Evolutionary conservation across 805 yeast genomes (phyloP).

Genomic region (Cyberlindnera bimundalis): DNA sequence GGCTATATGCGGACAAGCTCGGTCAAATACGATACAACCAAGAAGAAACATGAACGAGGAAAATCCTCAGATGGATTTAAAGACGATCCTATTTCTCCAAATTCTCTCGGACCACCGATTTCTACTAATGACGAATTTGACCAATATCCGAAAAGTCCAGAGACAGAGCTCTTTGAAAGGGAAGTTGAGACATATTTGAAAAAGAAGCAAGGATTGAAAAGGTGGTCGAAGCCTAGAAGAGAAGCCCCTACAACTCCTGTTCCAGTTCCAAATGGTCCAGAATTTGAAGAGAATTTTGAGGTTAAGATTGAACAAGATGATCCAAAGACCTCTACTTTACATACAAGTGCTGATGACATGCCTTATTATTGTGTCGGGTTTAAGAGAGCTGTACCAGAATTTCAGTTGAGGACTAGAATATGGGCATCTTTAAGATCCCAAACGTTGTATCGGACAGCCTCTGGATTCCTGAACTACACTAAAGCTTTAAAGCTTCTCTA

Average conservation of each 20-base stretch:
- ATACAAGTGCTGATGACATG: conserved; percentile 41
- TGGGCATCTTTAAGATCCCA: conserved; percentile 89
- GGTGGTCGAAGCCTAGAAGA: neutral
- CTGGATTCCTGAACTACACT: conserved; percentile 79
- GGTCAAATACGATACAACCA: conserved; percentile 24
- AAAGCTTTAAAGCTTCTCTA: conserved; percentile 69
- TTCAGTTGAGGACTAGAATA: conserved; percentile 66
- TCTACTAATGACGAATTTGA: too few relatives aligned
- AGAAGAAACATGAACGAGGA: conserved; percentile 1
- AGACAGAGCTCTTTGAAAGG: neutral
- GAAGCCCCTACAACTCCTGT: conserved; percentile 10
- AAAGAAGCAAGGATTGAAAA: neutral
- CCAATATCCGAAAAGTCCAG: conserved; percentile 2
- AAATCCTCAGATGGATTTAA: too few relatives aligned
- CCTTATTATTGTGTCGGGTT: conserved; percentile 75
- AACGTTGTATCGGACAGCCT: conserved; percentile 76
- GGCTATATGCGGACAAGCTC: conserved; percentile 28
- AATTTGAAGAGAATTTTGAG: conserved; percentile 15
- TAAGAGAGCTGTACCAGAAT: conserved; percentile 60
- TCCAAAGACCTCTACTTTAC: neutral
- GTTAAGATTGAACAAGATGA: neutral
- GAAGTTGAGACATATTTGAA: neutral
- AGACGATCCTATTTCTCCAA: too few relatives aligned
- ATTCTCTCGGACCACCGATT: too few relatives aligned
- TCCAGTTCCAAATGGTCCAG: conserved; percentile 7